Conservation (phyloP, 2,329 filamentous ascomycete species). For the Cadophora sp. region DNA sequence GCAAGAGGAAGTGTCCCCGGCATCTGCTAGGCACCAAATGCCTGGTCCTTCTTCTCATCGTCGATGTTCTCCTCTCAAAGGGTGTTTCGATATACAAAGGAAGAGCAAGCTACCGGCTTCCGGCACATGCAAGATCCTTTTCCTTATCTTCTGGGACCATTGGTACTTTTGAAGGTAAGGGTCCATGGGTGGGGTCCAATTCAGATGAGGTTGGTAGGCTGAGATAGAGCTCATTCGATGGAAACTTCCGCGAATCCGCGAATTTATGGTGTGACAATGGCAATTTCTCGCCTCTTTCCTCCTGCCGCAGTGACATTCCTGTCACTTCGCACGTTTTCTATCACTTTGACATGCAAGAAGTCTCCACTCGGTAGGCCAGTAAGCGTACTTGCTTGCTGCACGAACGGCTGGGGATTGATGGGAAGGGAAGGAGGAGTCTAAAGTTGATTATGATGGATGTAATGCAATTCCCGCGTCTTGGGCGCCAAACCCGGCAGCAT, state of each 20-base stretch:
- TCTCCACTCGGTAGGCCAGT: background rate
- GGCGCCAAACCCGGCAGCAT: too few species aligned
- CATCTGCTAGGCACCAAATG: background rate
- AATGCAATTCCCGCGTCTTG: too few species aligned
- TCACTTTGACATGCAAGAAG: background rate
- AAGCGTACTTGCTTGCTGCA: background rate
- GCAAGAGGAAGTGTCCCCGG: background rate
- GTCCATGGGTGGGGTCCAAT: background rate
- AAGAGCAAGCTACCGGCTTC: background rate
- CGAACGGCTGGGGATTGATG: background rate
- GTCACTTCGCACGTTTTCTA: background rate
- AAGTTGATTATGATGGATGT: background rate
- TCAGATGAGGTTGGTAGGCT: background rate
- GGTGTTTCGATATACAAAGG: too few species aligned
- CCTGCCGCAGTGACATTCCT: background rate
- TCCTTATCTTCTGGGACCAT: background rate
- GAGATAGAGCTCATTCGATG: background rate
- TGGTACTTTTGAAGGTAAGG: background rate
- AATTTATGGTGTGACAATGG: background rate
- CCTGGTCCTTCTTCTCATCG: background rate
- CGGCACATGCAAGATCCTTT: conserved; percentile 7
- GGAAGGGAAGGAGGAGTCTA: background rate
- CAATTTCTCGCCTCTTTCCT: background rate
- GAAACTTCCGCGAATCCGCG: background rate
- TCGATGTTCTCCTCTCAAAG: conserved; percentile 1